phyloP scores from a whole-genome alignment of 2,329 filamentous ascomycete genomes.

The Trichoderma citrinoviride region DNA sequence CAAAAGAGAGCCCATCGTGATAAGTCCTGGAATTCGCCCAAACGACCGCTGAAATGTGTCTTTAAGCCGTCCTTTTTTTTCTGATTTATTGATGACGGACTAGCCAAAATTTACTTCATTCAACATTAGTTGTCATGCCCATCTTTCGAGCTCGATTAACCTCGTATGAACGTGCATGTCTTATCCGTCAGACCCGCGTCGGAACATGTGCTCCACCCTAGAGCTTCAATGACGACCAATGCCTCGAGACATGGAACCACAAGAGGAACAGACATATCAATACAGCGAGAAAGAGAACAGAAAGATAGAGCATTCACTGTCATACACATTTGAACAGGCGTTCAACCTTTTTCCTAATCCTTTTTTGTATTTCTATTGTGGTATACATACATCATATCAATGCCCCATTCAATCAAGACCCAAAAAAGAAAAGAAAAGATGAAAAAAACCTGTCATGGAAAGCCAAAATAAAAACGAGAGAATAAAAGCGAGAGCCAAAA shows the following conservation, averaged over 20 bases:
- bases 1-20: no score
- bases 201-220: neutral
- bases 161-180: slow-evolving; percentile 12
- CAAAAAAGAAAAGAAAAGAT: no score
- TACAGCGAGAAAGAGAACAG: no score
- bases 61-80: no score
- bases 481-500: slow-evolving; percentile 18
- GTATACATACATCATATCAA: slow-evolving; percentile 18
- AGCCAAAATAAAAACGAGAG: slow-evolving; percentile 19
- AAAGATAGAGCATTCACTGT: neutral
- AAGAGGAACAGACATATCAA: neutral
- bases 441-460: no score
- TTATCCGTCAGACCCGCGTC: neutral
- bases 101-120: no score
- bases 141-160: neutral
- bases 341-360: neutral
- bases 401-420: slow-evolving; percentile 1
- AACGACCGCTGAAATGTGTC: no score
- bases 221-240: neutral
- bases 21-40: no score
- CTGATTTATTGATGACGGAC: no score
- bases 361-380: slow-evolving; percentile 8
- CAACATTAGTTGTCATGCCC: no score
- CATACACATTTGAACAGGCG: neutral
- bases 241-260: neutral